phyloP scores from a whole-genome alignment of 176 grass and related monocot species.

The Otatea glauca region DNA sequence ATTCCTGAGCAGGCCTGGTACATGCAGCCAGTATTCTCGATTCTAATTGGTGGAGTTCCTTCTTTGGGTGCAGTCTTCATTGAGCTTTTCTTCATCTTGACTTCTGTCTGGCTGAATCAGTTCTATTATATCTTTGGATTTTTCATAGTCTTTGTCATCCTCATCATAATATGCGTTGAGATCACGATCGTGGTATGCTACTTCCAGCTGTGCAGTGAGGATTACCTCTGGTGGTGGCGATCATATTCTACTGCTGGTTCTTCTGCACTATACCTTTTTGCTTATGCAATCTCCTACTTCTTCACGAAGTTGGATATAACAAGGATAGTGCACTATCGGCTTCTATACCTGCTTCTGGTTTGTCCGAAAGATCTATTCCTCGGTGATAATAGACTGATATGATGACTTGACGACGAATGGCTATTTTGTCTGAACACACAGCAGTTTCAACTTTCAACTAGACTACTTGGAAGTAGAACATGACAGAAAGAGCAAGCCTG shows the following conservation, averaged over 20 bases:
- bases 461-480: background rate
- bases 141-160: conserved; percentile 1
- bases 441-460: background rate
- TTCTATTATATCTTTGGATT: background rate
- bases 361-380: conserved; percentile 2
- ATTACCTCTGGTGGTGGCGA: conserved; percentile 7
- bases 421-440: background rate
- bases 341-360: background rate
- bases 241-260: background rate
- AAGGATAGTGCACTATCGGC: background rate
- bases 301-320: background rate
- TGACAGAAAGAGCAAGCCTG: background rate
- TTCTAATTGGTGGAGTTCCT: background rate
- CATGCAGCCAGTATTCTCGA: background rate
- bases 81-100: conserved; percentile 2
- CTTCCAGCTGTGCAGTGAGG: background rate
- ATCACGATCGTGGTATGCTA: background rate
- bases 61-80: background rate
- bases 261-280: background rate
- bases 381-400: background rate
- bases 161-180: background rate
- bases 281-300: background rate
- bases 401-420: background rate
- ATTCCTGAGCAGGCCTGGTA: background rate
- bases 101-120: background rate